Conservation (phyloP, 2,329 filamentous ascomycete species). For the Sordariomycetes sp. region DNA sequence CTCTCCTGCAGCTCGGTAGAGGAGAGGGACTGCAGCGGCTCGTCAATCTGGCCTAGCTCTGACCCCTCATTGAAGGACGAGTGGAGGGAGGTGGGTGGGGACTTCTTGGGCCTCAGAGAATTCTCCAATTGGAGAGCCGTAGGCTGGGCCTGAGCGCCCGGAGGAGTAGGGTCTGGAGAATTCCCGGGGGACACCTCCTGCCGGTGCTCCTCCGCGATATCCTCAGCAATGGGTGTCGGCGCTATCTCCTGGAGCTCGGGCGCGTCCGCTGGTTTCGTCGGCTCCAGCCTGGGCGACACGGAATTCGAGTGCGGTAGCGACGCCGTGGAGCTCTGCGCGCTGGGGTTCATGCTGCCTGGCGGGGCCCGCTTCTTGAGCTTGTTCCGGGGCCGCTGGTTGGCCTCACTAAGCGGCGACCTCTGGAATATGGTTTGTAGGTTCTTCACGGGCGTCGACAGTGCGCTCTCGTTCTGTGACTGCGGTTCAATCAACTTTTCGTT, state of each 20-base stretch:
- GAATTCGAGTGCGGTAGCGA: slow-evolving; percentile 44
- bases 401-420: slow-evolving; percentile 43
- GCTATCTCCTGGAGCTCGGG: background rate
- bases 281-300: slow-evolving; percentile 31
- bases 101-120: slow-evolving; percentile 35
- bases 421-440: slow-evolving; percentile 59
- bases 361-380: slow-evolving; percentile 74
- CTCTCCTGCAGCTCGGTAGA: slow-evolving; percentile 39
- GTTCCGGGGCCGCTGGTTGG: slow-evolving; percentile 64
- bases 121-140: slow-evolving; percentile 25
- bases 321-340: slow-evolving; percentile 79
- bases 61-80: slow-evolving; percentile 72
- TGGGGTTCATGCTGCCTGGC: slow-evolving; percentile 50
- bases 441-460: slow-evolving; percentile 40
- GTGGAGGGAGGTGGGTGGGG: slow-evolving; percentile 64
- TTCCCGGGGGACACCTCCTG: slow-evolving; percentile 10
- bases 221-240: slow-evolving; percentile 4
- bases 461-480: slow-evolving; percentile 16
- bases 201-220: slow-evolving; percentile 4
- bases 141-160: slow-evolving; percentile 28
- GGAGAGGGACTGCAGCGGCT: slow-evolving; percentile 20
- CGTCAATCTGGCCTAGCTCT: slow-evolving; percentile 62
- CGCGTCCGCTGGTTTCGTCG: slow-evolving; percentile 30
- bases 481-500: slow-evolving; percentile 31
- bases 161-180: slow-evolving; percentile 31